Percentiles rank a stretch among this genome's conserved stretches.
These are phyloP conservation scores for Hypoxylon sp. DNA, from an alignment of 2,329 filamentous ascomycete genomes.

Conservation along the genomic window DNA sequence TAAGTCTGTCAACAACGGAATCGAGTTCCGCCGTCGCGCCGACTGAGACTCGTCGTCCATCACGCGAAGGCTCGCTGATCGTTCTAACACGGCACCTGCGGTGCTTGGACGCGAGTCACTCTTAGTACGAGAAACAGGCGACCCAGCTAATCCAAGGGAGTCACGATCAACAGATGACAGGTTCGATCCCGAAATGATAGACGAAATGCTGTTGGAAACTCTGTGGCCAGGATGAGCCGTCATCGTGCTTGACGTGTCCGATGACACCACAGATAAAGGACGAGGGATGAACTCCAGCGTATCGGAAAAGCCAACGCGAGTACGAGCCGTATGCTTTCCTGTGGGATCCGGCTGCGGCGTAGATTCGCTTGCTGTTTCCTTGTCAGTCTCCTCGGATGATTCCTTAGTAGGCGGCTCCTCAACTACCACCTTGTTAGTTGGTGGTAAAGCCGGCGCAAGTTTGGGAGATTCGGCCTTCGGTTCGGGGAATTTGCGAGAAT, in stretches of 20 bases:
- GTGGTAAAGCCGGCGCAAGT: slow-evolving; percentile 31
- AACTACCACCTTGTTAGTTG: slow-evolving; percentile 44
- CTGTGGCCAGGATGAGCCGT: slow-evolving; percentile 76
- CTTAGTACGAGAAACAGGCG: slow-evolving; percentile 53
- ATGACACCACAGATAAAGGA: slow-evolving; percentile 84
- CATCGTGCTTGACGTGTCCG: slow-evolving; percentile 80
- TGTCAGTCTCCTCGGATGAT: slow-evolving; percentile 46
- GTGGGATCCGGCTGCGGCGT: slow-evolving; percentile 36
- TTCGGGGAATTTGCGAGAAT: slow-evolving; percentile 41
- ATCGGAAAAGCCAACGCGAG: slow-evolving; percentile 84
- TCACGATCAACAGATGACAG: slow-evolving; percentile 53
- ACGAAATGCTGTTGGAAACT: slow-evolving; percentile 81
- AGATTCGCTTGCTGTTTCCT: slow-evolving; percentile 41
- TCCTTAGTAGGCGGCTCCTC: slow-evolving; percentile 32
- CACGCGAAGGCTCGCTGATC: slow-evolving; percentile 51
- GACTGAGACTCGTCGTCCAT: slow-evolving; percentile 47
- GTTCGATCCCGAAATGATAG: slow-evolving; percentile 70
- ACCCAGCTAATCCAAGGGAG: slow-evolving; percentile 48
- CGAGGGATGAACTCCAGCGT: slow-evolving; percentile 84
- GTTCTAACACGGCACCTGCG: slow-evolving; percentile 74
- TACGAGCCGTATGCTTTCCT: slow-evolving; percentile 56
- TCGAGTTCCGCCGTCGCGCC: slow-evolving; percentile 65
- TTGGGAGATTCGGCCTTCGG: slow-evolving; percentile 23
- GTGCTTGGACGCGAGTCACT: slow-evolving; percentile 70
- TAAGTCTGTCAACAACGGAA: slow-evolving; percentile 60